A percentile compares a stretch with the other conserved stretches of the same genome.
phyloP scores from a whole-genome alignment of 2,329 filamentous ascomycete genomes.

The Colletotrichum liaoningense region DNA sequence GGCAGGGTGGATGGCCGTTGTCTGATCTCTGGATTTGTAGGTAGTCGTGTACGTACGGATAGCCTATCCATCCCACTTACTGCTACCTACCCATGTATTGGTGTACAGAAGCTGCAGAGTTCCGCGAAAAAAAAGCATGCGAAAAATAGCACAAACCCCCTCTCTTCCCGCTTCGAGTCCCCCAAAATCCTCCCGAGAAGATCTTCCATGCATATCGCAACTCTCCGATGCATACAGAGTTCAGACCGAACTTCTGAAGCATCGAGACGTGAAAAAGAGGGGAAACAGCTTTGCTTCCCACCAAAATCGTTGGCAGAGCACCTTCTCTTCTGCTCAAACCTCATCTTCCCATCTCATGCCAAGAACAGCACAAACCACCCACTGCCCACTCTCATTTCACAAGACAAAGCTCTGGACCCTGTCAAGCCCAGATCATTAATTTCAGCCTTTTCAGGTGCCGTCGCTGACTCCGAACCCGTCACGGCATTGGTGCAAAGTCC shows the following conservation, averaged over 20 bases:
- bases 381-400: slow-evolving; percentile 14
- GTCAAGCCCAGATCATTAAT: not conserved
- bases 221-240: not conserved
- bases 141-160: slow-evolving; percentile 19
- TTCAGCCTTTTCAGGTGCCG: not conserved
- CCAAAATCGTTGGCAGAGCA: not conserved
- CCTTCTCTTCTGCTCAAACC: not conserved
- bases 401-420: not conserved
- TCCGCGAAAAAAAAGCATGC: not conserved
- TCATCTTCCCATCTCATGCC: not conserved
- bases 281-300: not conserved
- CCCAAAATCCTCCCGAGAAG: not conserved
- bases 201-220: slow-evolving; percentile 4
- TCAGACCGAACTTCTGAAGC: not conserved
- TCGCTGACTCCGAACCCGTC: slow-evolving; percentile 18
- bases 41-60: not conserved
- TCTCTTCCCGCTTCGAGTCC: not conserved
- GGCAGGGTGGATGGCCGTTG: not conserved
- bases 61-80: not conserved
- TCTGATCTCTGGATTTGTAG: not conserved
- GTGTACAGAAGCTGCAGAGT: not conserved
- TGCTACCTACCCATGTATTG: not conserved
- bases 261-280: not conserved
- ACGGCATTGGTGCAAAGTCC: not conserved
- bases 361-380: slow-evolving; percentile 12